Evolutionary conservation across 768 basidiomycete genomes (phyloP).

Genomic region (Tulasnella sp.): DNA sequence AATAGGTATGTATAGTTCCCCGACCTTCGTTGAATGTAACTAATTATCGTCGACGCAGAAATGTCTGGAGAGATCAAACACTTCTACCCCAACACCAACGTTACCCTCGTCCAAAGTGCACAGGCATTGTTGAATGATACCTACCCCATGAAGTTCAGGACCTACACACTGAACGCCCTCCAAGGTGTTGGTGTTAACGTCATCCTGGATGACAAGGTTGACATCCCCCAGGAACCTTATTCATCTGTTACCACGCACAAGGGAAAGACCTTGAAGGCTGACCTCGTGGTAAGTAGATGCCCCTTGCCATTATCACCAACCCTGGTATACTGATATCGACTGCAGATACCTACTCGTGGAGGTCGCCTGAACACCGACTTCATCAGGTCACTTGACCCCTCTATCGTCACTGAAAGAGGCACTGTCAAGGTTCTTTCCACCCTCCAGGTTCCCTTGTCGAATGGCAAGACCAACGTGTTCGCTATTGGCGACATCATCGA

Average conservation of each 20-base stretch:
- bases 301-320: too few relatives aligned
- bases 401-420: background rate
- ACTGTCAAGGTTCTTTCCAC: constrained; percentile 7
- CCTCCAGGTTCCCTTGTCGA: constrained; percentile 4
- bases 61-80: constrained; percentile 12
- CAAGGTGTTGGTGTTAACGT: constrained; percentile 15
- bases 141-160: constrained; percentile 20
- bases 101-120: constrained; percentile 16
- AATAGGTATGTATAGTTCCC: constrained; percentile 14
- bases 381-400: constrained; percentile 14
- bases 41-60: constrained; percentile 9
- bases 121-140: constrained; percentile 16
- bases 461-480: constrained; percentile 17
- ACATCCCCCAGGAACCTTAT: background rate
- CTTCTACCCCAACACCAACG: constrained; percentile 15
- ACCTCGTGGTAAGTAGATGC: constrained; percentile 18
- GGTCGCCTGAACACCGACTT: constrained; percentile 13
- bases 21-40: too few relatives aligned
- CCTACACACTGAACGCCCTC: constrained; percentile 6
- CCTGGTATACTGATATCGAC: too few relatives aligned
- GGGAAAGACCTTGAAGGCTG: constrained; percentile 19
- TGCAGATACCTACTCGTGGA: constrained; percentile 16
- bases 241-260: constrained; percentile 18
- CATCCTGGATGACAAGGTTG: constrained; percentile 16
- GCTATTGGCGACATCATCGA: constrained; percentile 19